Conservation (phyloP, 2,329 filamentous ascomycete genomes). For the Teratosphaeria zuluensis region DNA sequence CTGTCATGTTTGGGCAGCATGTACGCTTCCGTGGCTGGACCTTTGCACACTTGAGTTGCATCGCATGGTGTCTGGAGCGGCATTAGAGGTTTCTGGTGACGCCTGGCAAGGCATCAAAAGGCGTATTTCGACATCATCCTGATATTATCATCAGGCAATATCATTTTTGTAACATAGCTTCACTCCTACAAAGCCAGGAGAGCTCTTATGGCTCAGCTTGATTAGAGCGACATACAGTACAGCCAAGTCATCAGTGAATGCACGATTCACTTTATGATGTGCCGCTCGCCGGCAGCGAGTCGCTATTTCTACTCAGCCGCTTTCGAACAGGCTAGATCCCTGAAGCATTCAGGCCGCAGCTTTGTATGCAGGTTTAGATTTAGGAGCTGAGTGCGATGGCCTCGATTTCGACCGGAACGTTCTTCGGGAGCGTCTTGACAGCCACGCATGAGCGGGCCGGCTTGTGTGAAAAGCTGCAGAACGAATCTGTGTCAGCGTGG, state of each 20-base stretch:
- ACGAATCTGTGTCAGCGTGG: neutral
- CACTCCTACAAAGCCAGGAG: neutral
- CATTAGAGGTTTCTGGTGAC: neutral
- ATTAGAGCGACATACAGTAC: neutral
- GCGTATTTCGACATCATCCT: neutral
- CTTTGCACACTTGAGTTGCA: neutral
- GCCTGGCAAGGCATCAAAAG: neutral
- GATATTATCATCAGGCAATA: neutral
- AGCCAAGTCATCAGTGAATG: neutral
- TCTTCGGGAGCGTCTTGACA: constrained; percentile 79
- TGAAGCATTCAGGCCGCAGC: neutral
- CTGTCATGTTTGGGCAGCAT: neutral
- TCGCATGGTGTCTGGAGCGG: neutral
- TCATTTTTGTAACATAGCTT: neutral
- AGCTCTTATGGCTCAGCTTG: neutral
- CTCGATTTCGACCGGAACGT: constrained; percentile 83
- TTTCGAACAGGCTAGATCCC: neutral
- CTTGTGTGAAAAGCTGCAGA: constrained; percentile 57
- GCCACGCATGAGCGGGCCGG: constrained; percentile 84
- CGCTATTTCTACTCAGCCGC: neutral
- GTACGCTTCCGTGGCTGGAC: neutral
- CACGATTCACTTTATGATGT: neutral
- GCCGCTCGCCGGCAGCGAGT: neutral
- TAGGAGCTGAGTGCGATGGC: constrained; percentile 54
- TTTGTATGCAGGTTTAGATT: neutral